phyloP scores from a whole-genome alignment of 345 rosid species.

The Hibiscus trionum region DNA sequence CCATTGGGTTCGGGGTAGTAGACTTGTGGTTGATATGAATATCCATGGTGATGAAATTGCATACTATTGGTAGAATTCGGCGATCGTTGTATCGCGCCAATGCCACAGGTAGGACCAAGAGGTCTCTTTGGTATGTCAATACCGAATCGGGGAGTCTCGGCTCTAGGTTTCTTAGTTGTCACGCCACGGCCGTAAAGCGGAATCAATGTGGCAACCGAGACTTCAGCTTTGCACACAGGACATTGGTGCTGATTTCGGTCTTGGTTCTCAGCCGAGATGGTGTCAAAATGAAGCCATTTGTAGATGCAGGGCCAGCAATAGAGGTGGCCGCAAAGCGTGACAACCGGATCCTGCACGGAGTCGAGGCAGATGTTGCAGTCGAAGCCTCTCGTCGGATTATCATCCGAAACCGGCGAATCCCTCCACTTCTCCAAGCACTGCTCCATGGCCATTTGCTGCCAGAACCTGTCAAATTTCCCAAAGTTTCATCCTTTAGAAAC shows the following conservation, averaged over 20 bases:
- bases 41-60: conserved; percentile 1
- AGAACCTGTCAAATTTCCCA: not conserved
- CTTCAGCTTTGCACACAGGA: conserved; percentile 82
- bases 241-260: conserved; percentile 46
- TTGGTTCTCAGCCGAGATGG: conserved; percentile 17
- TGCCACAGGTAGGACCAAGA: conserved; percentile 24
- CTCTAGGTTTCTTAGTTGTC: conserved; percentile 21
- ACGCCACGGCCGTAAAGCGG: conserved; percentile 76
- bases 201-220: conserved; percentile 55
- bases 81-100: conserved; percentile 23
- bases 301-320: conserved; percentile 95
- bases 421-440: conserved; percentile 23
- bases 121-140: conserved; percentile 39
- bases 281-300: conserved; percentile 53
- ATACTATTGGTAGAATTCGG: not conserved
- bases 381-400: conserved; percentile 28
- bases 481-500: too few species aligned
- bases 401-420: conserved; percentile 19
- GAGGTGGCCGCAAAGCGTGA: conserved; percentile 86
- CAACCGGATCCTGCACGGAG: conserved; percentile 75
- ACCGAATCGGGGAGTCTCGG: conserved; percentile 24
- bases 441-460: conserved; percentile 19
- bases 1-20: conserved; percentile 28
- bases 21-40: conserved; percentile 3
- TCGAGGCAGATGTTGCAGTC: conserved; percentile 87